Evolutionary conservation across 2,329 filamentous ascomycete genomes (phyloP), one percentile per base, ranked within the genome.

Genomic region (Epichloe glyceriae): DNA sequence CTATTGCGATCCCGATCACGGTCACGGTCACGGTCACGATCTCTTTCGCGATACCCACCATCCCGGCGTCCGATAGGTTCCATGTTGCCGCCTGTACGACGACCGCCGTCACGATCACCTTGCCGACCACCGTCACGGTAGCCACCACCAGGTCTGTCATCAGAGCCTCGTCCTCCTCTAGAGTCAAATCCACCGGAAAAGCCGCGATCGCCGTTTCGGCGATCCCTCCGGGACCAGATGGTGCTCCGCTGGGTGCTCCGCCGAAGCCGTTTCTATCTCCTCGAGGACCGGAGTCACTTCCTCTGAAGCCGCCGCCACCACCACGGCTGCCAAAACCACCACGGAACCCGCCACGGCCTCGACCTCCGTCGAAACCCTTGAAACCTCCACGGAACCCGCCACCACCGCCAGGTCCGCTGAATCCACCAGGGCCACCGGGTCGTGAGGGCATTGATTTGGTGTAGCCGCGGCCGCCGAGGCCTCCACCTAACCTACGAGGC

Each of bases 381-480:
- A 65, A 67, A 48, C 73, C 74, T n/a, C 69, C 69, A 22, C 68
- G 64, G 57, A 68, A 71, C 20, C 70, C 67, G 6, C 71, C 73
- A 12, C 64, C 60, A 22, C 67, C 69, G 35, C 72, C 73, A 41
- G 78, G 76, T 54, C 80, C 80, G 56, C 82, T 76, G 66, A 69
- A 74, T 34, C 74, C 73, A 34, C 78, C 80, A 50, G 78, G 79
- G 10, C 78, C 75, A 53, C 76, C 85, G 56, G 88, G 88, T 49
- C 88, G 81, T 37, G 85, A 75, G 47, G 85, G 79, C 56, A 82
- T 75, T 15, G 83, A 80, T 68, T 91, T 94, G 52, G 91, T 97
- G 69, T 97, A 97, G 56, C 88, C 86, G 61, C 93, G 83, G 44
- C 91, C 91, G 55, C 93, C 93, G 3, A 96, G 79, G 45, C 93